These are phyloP conservation scores for Hypoxylon sp. DNA, from an alignment of 2,329 filamentous ascomycete species.

Conservation along the genomic window DNA sequence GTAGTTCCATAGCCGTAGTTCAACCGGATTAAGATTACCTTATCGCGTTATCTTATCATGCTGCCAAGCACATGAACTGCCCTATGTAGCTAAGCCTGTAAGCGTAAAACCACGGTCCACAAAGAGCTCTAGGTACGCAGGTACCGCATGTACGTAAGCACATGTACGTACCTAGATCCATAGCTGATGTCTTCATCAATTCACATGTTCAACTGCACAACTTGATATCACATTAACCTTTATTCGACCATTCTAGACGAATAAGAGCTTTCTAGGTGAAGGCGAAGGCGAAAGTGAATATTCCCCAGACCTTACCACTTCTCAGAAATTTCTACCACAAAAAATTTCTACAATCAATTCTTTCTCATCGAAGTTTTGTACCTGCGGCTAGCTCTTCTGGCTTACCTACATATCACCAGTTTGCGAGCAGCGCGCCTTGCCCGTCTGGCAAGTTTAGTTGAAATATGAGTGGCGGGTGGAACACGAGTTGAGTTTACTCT, in stretches of 20 bases:
- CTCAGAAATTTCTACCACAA: background rate
- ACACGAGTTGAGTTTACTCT: conserved; percentile 76
- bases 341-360: background rate
- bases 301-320: background rate
- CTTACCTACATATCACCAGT: conserved; percentile 14
- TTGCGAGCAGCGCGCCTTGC: conserved; percentile 37
- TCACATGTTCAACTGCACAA: conserved; percentile 16
- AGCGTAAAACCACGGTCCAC: conserved; percentile 8
- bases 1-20: conserved; percentile 5
- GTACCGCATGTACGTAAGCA: conserved; percentile 20
- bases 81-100: background rate
- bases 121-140: conserved; percentile 15
- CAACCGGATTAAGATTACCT: background rate
- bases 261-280: background rate
- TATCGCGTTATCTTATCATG: conserved; percentile 42
- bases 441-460: conserved; percentile 40
- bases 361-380: conserved; percentile 1
- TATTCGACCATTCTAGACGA: conserved; percentile 10
- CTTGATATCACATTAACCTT: conserved; percentile 21
- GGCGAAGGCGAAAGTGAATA: background rate
- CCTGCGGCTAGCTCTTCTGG: conserved; percentile 3
- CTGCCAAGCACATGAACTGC: background rate
- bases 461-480: conserved; percentile 87
- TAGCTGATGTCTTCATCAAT: conserved; percentile 8
- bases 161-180: conserved; percentile 15